Percentiles rank a stretch among this genome's conserved stretches.
phyloP scores from a whole-genome alignment of 1,284 basidiomycete species.

The Phellopilus nigrolimitatus region DNA sequence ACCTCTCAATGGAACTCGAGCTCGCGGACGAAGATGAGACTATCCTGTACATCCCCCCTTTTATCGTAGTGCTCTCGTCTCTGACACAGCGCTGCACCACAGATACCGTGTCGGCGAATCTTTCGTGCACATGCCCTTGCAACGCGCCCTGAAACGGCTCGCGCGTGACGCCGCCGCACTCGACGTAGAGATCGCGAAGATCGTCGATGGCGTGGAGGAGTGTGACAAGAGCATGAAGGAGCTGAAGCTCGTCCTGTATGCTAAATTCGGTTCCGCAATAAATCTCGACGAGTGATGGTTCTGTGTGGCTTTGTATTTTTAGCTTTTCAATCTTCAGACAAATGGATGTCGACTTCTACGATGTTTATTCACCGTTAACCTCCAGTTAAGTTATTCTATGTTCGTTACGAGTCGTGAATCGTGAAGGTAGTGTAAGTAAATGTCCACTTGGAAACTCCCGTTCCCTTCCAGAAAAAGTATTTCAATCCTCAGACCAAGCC shows the following conservation, averaged over 20 bases:
- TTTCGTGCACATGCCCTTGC: conserved; percentile 75
- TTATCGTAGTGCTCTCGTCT: conserved; percentile 1
- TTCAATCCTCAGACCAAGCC: no score
- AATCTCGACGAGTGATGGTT: conserved; percentile 73
- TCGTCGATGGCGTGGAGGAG: conserved; percentile 57
- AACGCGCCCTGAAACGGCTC: conserved; percentile 70
- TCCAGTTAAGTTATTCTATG: no score
- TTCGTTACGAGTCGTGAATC: no score
- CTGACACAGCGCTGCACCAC: conserved; percentile 1
- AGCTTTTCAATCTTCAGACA: no score
- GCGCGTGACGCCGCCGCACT: conserved; percentile 65
- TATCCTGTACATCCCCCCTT: conserved; percentile 53
- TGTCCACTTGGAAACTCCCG: no score
- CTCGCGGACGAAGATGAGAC: conserved; percentile 80
- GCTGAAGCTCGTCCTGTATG: conserved; percentile 84
- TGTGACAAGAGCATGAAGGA: conserved; percentile 86
- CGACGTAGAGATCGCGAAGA: conserved; percentile 50
- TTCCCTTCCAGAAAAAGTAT: no score
- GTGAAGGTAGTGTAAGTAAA: no score
- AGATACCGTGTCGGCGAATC: conserved; percentile 92
- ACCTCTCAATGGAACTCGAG: conserved; percentile 84
- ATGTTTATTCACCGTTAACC: no score
- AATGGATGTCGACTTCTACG: no score
- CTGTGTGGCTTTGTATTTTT: no score
- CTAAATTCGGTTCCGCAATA: conserved; percentile 91